Evolutionary conservation across 768 basidiomycete genomes (phyloP), one percentile per base, ranked within the genome.

Genomic region (Lactarius akahatsu): DNA sequence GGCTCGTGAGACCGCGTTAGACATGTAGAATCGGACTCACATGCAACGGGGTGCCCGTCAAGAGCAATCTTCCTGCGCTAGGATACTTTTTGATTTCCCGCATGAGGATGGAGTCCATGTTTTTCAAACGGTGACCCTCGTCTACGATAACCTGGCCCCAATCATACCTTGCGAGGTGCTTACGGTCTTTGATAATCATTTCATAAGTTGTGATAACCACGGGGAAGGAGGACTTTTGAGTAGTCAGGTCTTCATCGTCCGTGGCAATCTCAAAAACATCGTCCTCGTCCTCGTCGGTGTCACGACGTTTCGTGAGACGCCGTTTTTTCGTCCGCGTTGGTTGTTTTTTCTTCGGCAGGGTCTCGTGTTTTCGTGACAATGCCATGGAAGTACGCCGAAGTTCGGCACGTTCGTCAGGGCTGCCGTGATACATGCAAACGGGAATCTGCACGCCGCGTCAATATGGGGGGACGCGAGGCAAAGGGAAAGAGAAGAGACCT

Each of bases 121-220:
- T 99, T 80, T 98, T 98, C 74, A 99, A 76, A 28, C 96, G 82
- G 77, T 99, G 97, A 0, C 96, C 94, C 77, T 96, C 94, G 74
- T 96, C 94, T 2, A 99, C 96, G 66, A 98, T 92, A 74, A 98
- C 93, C 74, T 96, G 97, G 30, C 91, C 87, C 90, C 90, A 93
- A 52, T 84, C 78, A 74, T 91, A 91, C 65, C 82, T 82, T 56
- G 80, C 76, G 61, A 90, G 82, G 71, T 88, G 83, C 43, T 80
- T 76, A 36, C 88, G 85, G 75, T 97, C 91, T 66, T 85, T 90
- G 73, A 95, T 96, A 70, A 95, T 86, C 75, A 98, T 91, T 74
- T 98, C 92, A 75, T 94, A 96, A 2, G 94, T 97, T 4, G 96
- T 97, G 20, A 96, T 74, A 32, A 92, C 85, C n/a, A 94, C 83